These are phyloP conservation scores for Paramecium caudatum DNA, from an alignment of 73 alveolate species.

Conservation along the genomic window DNA sequence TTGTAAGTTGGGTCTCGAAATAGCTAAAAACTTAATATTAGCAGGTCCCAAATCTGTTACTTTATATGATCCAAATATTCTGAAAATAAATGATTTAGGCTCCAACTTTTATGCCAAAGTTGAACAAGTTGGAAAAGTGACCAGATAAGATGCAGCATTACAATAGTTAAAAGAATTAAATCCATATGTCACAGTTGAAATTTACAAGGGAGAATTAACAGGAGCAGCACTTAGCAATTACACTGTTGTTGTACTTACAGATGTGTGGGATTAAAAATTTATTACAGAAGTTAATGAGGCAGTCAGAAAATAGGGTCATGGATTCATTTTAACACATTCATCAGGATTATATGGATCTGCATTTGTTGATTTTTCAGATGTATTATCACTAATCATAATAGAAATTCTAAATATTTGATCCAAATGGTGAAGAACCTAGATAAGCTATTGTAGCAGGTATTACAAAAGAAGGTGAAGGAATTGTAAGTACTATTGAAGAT, in stretches of 20 bases:
- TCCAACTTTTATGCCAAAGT: slow-evolving; percentile 95
- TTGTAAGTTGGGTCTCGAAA: slow-evolving; percentile 89
- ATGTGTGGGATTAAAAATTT: slow-evolving; percentile 85
- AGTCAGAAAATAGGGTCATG: slow-evolving; percentile 87
- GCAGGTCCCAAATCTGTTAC: slow-evolving; percentile 98
- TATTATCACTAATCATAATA: slow-evolving; percentile 33
- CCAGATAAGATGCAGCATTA: slow-evolving; percentile 95
- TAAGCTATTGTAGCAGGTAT: slow-evolving; percentile 91
- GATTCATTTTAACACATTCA: slow-evolving; percentile 87
- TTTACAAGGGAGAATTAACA: slow-evolving; percentile 82
- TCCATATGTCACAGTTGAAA: slow-evolving; percentile 94
- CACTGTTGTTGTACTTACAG: slow-evolving; percentile 92
- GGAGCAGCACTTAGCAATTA: slow-evolving; percentile 72
- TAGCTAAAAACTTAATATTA: slow-evolving; percentile 98
- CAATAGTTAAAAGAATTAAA: slow-evolving; percentile 94
- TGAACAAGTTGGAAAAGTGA: slow-evolving; percentile 90
- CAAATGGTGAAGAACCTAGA: slow-evolving; percentile 98
- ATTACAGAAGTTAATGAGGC: slow-evolving; percentile 85
- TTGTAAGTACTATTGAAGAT: slow-evolving; percentile 94
- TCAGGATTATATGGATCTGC: slow-evolving; percentile 94
- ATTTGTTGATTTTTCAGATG: slow-evolving; percentile 97
- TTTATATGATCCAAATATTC: slow-evolving; percentile 86
- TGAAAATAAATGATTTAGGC: slow-evolving; percentile 90
- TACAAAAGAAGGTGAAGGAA: slow-evolving; percentile 85
- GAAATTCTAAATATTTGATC: slow-evolving; percentile 80